These are phyloP conservation scores for Colletotrichum melonis DNA, from an alignment of 2,329 filamentous ascomycete species.

Conservation along the genomic window DNA sequence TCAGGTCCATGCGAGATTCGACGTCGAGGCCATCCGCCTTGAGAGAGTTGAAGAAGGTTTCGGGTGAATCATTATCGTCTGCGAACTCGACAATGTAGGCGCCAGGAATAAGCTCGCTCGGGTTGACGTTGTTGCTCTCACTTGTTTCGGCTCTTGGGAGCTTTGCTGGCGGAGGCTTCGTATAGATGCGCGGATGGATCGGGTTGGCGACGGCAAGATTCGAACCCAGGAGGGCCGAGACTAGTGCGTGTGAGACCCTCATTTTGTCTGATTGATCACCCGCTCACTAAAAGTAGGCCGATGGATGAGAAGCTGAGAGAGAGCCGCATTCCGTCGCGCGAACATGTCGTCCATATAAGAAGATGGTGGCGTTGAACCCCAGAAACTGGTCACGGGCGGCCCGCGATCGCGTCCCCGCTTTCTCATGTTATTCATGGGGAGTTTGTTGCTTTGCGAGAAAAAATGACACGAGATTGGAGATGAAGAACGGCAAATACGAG, in stretches of 20 bases:
- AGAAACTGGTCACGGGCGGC: background rate
- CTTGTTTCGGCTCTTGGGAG: background rate
- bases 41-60: slow-evolving; percentile 35
- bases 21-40: slow-evolving; percentile 31
- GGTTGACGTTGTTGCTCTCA: background rate
- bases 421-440: background rate
- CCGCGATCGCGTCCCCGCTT: background rate
- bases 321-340: background rate
- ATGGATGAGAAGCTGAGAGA: background rate
- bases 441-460: background rate
- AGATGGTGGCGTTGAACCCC: background rate
- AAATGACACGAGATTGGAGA: slow-evolving; percentile 12
- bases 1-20: slow-evolving; percentile 38
- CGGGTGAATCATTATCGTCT: slow-evolving; percentile 28
- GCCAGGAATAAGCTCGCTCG: slow-evolving; percentile 32
- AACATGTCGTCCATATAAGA: background rate
- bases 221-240: slow-evolving; percentile 11
- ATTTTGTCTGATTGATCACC: slow-evolving; percentile 14
- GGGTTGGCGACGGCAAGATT: slow-evolving; percentile 10
- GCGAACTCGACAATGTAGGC: slow-evolving; percentile 42
- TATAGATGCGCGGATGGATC: slow-evolving; percentile 15
- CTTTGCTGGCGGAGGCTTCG: background rate
- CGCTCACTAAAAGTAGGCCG: background rate
- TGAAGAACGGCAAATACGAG: slow-evolving; percentile 30
- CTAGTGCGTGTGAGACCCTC: slow-evolving; percentile 12